Percentiles rank a stretch among this genome's conserved stretches.
These are phyloP conservation scores for Alnus glutinosa DNA, from an alignment of 306 rosid species.

Conservation along the genomic window DNA sequence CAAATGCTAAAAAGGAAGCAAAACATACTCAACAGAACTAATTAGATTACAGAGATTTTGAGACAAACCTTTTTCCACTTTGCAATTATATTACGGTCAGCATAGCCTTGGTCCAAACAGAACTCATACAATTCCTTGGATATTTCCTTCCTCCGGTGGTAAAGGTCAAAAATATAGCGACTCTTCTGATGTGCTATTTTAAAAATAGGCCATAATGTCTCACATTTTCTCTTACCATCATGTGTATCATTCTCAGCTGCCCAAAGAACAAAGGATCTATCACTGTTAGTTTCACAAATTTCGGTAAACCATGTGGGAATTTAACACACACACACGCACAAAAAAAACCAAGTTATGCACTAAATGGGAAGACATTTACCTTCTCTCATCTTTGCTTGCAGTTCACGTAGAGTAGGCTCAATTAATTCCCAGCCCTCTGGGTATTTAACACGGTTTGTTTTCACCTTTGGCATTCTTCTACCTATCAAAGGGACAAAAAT, in stretches of 20 bases:
- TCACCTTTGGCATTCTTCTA: constrained; percentile 79
- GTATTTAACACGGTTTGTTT: constrained; percentile 80
- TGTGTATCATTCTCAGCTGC: constrained; percentile 73
- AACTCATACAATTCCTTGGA: constrained; percentile 76
- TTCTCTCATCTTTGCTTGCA: constrained; percentile 98
- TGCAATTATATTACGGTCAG: constrained; percentile 72
- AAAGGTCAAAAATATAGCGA: constrained; percentile 74
- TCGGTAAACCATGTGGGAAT: neutral
- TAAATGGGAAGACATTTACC: constrained; percentile 39
- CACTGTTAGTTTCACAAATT: constrained; percentile 20
- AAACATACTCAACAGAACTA: no score
- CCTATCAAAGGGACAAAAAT: constrained; percentile 32
- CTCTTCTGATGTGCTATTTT: constrained; percentile 74
- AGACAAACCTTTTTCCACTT: constrained; percentile 73
- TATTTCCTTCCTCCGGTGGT: constrained; percentile 64
- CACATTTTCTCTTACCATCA: constrained; percentile 83
- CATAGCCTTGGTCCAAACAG: constrained; percentile 82
- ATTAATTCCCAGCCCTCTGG: constrained; percentile 97
- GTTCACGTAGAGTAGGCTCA: constrained; percentile 87
- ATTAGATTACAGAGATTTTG: neutral
- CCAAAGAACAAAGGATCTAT: constrained; percentile 9
- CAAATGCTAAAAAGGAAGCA: neutral
- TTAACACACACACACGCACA: neutral
- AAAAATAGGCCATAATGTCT: constrained; percentile 76
- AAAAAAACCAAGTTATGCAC: neutral